Evolutionary conservation across 75 land plant species (phyloP), one percentile per base, ranked within the genome.

Genomic region (Cunninghamia lanceolata): DNA sequence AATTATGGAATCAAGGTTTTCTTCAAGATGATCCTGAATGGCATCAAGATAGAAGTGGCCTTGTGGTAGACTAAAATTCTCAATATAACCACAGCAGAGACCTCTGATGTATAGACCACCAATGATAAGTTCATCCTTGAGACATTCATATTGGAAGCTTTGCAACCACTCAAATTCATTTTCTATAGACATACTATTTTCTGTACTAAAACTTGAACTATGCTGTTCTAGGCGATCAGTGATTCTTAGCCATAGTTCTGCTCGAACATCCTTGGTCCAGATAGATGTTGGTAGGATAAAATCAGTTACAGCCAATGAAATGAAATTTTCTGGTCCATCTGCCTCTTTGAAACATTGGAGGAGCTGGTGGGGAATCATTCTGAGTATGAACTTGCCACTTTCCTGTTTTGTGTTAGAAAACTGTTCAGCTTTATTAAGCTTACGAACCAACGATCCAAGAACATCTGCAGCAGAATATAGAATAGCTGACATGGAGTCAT

Each of bases 381-480:
- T 86, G 42, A 30, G 53, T 73, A 84, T 63, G 66, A 32, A 28
- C 3, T 54, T 73, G 70, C 80, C 86, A 42, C 82, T 83, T 53
- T 88, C 81, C 4, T 47, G 19, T 2, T 35, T 47, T 17, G 36
- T 50, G 2, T 71, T 63, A 35, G 50, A 43, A 45, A 42, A 43
- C 3, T 82, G 71, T 8, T 82, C 66, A 9, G 78, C 66, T 84
- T 79, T 52, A 53, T 82, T 52, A 32, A 90, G 85, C 83, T 35
- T 84, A 11, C 88, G 83, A 54, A 90, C 68, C 53, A 88, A 77
- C 54, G 88, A 84, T 81, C 88, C 90, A 8, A 90, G 80, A 43
- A 89, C 91, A 85, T 91, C 92, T 36, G 91, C 92, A 13, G 92
- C 91, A 34, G 89, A 83, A 63, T 91, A 91, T 9, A 89, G 85